Conservation (phyloP, 2,329 filamentous ascomycete genomes). For the Fusarium paranaense region DNA sequence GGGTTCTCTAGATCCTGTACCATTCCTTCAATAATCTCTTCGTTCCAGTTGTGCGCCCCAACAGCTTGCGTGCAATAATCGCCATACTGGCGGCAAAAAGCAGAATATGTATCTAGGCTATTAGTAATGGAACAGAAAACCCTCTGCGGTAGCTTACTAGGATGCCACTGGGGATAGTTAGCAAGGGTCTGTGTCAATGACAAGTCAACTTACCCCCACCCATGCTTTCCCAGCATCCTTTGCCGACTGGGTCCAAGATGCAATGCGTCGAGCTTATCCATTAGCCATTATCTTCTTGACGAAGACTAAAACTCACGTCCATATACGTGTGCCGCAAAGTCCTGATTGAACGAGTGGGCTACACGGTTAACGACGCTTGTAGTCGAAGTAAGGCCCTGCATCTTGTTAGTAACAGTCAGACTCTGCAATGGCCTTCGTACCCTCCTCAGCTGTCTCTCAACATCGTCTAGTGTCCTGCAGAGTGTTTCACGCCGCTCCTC, state of each 20-base stretch:
- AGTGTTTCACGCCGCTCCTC: constrained; percentile 52
- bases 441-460: constrained; percentile 48
- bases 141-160: too few species aligned
- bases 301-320: background rate
- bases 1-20: constrained; percentile 44
- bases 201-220: constrained; percentile 52
- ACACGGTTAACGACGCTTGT: constrained; percentile 8
- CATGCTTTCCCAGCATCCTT: constrained; percentile 46
- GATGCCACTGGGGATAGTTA: too few species aligned
- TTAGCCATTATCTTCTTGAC: background rate
- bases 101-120: constrained; percentile 48
- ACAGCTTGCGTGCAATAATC: rapidly evolving
- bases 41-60: constrained; percentile 55
- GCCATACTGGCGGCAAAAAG: constrained; percentile 51
- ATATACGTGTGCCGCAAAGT: constrained; percentile 24
- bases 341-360: constrained; percentile 5
- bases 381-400: constrained; percentile 41
- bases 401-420: constrained; percentile 5
- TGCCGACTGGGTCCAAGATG: too few species aligned
- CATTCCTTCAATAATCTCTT: constrained; percentile 56
- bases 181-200: too few species aligned
- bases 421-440: constrained; percentile 34
- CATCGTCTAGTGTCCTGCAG: constrained; percentile 45
- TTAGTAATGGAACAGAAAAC: background rate
- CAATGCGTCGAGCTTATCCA: too few species aligned